These are phyloP conservation scores for Scytalidium sp. DNA, from an alignment of 2,329 filamentous ascomycete species.

Conservation along the genomic window DNA sequence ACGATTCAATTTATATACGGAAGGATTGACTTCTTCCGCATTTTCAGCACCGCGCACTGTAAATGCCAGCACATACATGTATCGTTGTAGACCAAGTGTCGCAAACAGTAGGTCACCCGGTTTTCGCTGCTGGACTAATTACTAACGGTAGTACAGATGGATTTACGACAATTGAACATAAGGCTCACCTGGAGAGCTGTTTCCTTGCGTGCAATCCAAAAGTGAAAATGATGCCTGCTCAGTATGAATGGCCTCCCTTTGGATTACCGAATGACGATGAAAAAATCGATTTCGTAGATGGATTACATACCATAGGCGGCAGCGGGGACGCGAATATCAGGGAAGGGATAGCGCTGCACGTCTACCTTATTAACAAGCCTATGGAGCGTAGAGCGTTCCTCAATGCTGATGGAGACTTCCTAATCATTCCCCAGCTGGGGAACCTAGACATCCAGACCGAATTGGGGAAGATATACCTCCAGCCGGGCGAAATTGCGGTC, in stretches of 20 bases:
- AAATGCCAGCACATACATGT: conserved; percentile 10
- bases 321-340: conserved; percentile 44
- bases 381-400: conserved; percentile 43
- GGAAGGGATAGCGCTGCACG: conserved; percentile 44
- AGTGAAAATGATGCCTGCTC: conserved; percentile 40
- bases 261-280: conserved; percentile 43
- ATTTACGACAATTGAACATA: conserved; percentile 33
- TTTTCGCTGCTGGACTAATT: conserved; percentile 45
- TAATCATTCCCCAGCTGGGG: conserved; percentile 60
- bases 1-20: conserved; percentile 38
- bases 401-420: conserved; percentile 61
- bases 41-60: conserved; percentile 36
- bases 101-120: conserved; percentile 37
- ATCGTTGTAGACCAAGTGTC: conserved; percentile 43
- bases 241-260: conserved; percentile 48
- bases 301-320: conserved; percentile 44
- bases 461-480: conserved; percentile 49
- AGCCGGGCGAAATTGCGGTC: conserved; percentile 62
- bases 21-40: conserved; percentile 38
- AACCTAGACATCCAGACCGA: conserved; percentile 63
- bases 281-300: conserved; percentile 40
- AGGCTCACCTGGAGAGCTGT: conserved; percentile 73
- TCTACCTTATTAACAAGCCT: conserved; percentile 41
- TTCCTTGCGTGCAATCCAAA: conserved; percentile 44
- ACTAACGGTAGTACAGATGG: conserved; percentile 58